Evolutionary conservation across 2,329 filamentous ascomycete genomes (phyloP), one percentile per base, ranked within the genome.

Genomic region (Hypoxylon sp.): DNA sequence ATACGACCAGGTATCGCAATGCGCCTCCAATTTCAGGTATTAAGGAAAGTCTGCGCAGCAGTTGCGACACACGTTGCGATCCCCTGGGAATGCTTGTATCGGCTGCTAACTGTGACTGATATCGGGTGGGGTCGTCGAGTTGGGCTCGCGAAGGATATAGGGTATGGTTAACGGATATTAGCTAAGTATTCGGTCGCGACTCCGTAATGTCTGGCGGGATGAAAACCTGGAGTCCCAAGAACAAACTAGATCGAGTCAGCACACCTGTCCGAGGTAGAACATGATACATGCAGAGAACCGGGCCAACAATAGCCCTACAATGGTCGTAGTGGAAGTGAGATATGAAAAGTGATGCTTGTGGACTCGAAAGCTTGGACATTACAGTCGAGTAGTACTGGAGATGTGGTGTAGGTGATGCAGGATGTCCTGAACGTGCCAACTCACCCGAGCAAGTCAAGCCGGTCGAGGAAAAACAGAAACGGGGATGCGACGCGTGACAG

Each of bases 181-280:
- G 25, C 42, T 15, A 26, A 47, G 38, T 15, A 29, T 40, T 21
- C 19, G 31, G 42, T 45, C 46, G 44, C 29, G 23, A 34, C 38
- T 41, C 31, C 21, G 23, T 27, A 30, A 21, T 21, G 13, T 52
- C 29, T 44, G 19, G 46, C 38, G 19, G 19, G 13, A 26, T 3
- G 13, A 23, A 34, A 29, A 42, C 35, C 17, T 12, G 42, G 15
- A 23, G 19, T 46, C 53, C 45, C 54, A 34, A 15, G 20, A 42
- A 15, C 31, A 42, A 40, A 44, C 38, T 5, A 13, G 26, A 40
- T 43, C 52, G 15, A 56, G 56, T 59, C 42, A 59, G 56, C 35
- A 51, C 16, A 36, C 4, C 16, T 19, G 25, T 3, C 9, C 25
- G 3, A 27, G 4, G 25, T 11, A 27, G n/a, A n/a, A n/a, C n/a